Evolutionary conservation across 2,329 filamentous ascomycete genomes (phyloP).

Genomic region (Aspergillus fumigatiaffinis): DNA sequence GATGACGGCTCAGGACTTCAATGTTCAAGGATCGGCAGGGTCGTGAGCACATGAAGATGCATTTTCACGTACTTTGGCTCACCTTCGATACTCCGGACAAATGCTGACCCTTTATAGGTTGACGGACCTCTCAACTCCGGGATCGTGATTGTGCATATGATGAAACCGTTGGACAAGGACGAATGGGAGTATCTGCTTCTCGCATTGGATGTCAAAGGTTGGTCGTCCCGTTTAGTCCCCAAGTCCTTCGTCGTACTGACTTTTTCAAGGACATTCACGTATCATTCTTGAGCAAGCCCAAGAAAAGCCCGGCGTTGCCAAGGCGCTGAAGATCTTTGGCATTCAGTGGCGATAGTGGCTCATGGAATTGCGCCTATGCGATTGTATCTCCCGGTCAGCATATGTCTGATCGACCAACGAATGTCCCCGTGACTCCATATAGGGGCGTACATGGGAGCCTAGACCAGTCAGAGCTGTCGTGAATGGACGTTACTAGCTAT

Average conservation of each 20-base stretch:
- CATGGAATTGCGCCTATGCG: background rate
- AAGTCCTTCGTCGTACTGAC: background rate
- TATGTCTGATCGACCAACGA: background rate
- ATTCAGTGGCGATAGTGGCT: conserved; percentile 40
- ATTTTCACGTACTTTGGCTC: conserved; percentile 65
- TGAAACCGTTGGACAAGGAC: conserved; percentile 59
- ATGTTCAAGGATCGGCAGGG: conserved; percentile 68
- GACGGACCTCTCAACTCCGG: conserved; percentile 73
- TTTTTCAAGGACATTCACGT: conserved; percentile 38
- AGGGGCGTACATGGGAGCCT: background rate
- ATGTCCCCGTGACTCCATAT: background rate
- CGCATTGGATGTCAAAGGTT: conserved; percentile 72
- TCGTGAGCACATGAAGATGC: conserved; percentile 75
- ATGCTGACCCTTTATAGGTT: conserved; percentile 50
- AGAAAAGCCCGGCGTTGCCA: conserved; percentile 37
- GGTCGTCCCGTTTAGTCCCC: conserved; percentile 9
- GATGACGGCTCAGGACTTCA: conserved; percentile 50
- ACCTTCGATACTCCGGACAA: background rate
- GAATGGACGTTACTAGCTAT: background rate
- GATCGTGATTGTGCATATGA: conserved; percentile 72
- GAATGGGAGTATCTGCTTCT: conserved; percentile 78
- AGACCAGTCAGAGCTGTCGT: background rate
- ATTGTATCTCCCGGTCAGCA: background rate
- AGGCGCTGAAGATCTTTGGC: conserved; percentile 48
- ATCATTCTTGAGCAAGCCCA: conserved; percentile 44